These are phyloP conservation scores for Kondoa malvinella DNA, from an alignment of 768 basidiomycete species.

Conservation along the genomic window DNA sequence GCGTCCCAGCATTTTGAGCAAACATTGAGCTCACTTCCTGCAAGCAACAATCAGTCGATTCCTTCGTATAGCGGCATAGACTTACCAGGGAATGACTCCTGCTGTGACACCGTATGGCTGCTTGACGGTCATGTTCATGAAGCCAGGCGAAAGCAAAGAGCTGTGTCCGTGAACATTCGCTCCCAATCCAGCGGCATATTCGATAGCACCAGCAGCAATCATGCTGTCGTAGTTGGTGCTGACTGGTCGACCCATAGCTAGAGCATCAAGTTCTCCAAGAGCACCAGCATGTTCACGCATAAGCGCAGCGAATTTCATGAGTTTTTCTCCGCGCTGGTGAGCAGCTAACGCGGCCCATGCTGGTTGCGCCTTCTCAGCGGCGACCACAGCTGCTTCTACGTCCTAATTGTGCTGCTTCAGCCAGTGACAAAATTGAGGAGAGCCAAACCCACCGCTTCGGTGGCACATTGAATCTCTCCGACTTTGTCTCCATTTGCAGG, in stretches of 20 bases:
- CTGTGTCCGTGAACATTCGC: constrained; percentile 12
- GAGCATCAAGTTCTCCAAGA: constrained; percentile 10
- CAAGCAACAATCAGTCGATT: not conserved
- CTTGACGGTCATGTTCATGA: constrained; percentile 4
- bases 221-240: constrained; percentile 2
- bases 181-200: constrained; percentile 13
- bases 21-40: not conserved
- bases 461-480: constrained; percentile 12
- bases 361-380: constrained; percentile 10
- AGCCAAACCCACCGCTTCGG: constrained; percentile 10
- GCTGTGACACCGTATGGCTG: constrained; percentile 20
- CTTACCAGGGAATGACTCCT: constrained; percentile 20
- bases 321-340: constrained; percentile 8
- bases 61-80: constrained; percentile 4
- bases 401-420: not conserved
- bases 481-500: constrained; percentile 14
- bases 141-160: constrained; percentile 14
- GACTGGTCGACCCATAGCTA: constrained; percentile 13
- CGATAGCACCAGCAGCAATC: not conserved
- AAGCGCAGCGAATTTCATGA: constrained; percentile 12
- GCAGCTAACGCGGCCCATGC: constrained; percentile 16
- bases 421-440: not conserved
- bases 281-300: constrained; percentile 1
- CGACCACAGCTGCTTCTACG: constrained; percentile 7
- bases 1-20: not conserved